Base-by-base conservation (phyloP, 2,329 filamentous ascomycete genomes). In the Pseudogymnoascus sp. region DNA sequence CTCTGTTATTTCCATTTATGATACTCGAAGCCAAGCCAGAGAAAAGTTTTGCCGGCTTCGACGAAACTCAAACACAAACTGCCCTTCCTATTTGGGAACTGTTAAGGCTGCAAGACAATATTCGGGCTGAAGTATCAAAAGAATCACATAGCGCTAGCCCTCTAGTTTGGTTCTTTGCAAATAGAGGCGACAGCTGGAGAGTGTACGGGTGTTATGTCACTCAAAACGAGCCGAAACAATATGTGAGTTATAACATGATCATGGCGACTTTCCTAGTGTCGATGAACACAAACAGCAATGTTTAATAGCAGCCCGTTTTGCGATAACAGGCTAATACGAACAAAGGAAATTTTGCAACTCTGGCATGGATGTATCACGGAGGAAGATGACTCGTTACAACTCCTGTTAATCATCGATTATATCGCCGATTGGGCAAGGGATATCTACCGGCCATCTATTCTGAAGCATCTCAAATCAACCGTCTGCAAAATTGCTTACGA, bases 351-450 rank as follows among this genome's bases (percentile, higher is more conserved):
- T 26, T 36, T 68, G 40, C 54, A 68, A 45, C 64, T 71, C 21
- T 72, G 70, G 70, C 57, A 60, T 64, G 69, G 69, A 21, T 60
- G 61, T 21, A 68, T 71, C 60, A 36, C 59, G 21, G 64, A 47
- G n/a, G 51, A 67, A 65, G 66, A 73, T 45, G 63, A 61, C 10
- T 67, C 70, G 11, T 64, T 73, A 21, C 72, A 71, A 60, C 69
- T 73, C 26, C 63, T 73, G 10, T 66, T 73, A 14, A 70, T 73
- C 42, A 51, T 73, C n/a, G 72, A 73, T 63, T 69, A 69, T 61
- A 71, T 73, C 31, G 68, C 69, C 64, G 71, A 73, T 60, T 73
- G 71, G 71, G 71, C 71, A n/a, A 65, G 71, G 23, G 70, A 73
- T 61, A 66, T 69, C 26, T 71, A 71, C 31, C 66, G 71, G 40